A percentile compares a stretch with the other conserved stretches of the same genome.
Conservation (phyloP, 352 stramenopile genomes). For the Pythium guiyangense region DNA sequence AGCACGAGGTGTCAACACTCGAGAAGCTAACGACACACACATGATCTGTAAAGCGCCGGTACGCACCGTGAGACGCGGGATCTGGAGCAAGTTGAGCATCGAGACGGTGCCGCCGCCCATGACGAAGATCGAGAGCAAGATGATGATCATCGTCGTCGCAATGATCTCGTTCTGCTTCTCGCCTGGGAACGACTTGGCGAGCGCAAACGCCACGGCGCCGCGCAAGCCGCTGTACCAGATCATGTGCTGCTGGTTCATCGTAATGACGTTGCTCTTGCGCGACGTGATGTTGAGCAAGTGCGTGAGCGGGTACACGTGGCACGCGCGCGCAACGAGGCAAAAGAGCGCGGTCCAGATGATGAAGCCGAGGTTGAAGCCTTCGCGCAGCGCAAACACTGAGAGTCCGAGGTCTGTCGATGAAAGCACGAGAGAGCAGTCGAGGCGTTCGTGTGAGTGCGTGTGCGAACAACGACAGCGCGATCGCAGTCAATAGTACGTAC, state of each 20-base stretch:
- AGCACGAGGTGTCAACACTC: not conserved
- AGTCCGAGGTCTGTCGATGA: constrained; percentile 78
- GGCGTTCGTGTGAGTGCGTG: not conserved
- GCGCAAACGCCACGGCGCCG: constrained; percentile 90
- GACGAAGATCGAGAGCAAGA: constrained; percentile 90
- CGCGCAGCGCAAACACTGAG: constrained; percentile 80
- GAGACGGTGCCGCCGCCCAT: constrained; percentile 88
- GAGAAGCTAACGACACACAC: not conserved
- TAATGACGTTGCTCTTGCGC: constrained; percentile 58
- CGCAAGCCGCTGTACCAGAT: constrained; percentile 94
- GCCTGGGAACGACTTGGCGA: constrained; percentile 88
- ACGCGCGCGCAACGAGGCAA: constrained; percentile 78
- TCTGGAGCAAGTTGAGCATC: constrained; percentile 83
- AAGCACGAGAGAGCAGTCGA: not conserved
- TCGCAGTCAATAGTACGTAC: constrained; percentile 27
- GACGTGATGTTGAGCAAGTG: constrained; percentile 49
- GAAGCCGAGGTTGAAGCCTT: constrained; percentile 79
- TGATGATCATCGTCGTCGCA: constrained; percentile 89
- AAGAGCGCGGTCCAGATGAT: constrained; percentile 85
- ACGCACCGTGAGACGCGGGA: constrained; percentile 75
- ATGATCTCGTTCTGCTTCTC: constrained; percentile 85
- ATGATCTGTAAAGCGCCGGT: not conserved
- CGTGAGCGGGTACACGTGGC: constrained; percentile 88
- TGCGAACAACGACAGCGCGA: not conserved
- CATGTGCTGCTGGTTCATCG: constrained; percentile 91